phyloP scores from a whole-genome alignment of 1,284 basidiomycete genomes.

The Stygiomarasmius scandens region DNA sequence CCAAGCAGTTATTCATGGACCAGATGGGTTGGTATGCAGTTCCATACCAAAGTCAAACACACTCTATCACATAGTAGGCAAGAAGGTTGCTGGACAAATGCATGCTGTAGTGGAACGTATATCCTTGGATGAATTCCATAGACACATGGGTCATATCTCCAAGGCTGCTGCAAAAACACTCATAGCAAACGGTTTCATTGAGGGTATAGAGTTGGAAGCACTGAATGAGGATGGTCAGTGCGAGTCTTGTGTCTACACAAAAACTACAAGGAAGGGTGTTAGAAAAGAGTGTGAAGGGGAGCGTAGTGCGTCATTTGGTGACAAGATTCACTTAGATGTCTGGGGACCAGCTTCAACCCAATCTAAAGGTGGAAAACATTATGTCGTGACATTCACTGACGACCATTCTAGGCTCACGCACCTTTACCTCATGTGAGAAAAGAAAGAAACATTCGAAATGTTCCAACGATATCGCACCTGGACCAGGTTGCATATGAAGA shows the following conservation, averaged over 20 bases:
- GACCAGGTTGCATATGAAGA: slow-evolving; percentile 11
- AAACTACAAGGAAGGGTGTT: too few species aligned
- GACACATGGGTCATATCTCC: slow-evolving; percentile 21
- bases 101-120: slow-evolving; percentile 2
- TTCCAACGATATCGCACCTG: slow-evolving; percentile 17
- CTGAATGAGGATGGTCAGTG: slow-evolving; percentile 18
- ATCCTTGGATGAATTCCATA: slow-evolving; percentile 16
- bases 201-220: slow-evolving; percentile 14
- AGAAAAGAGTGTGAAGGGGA: slow-evolving; percentile 15
- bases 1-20: slow-evolving; percentile 9
- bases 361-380: slow-evolving; percentile 27
- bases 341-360: slow-evolving; percentile 33
- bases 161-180: slow-evolving; percentile 10
- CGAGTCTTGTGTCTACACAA: slow-evolving; percentile 31
- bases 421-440: slow-evolving; percentile 23
- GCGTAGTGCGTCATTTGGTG: too few species aligned
- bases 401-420: slow-evolving; percentile 22
- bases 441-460: slow-evolving; percentile 21
- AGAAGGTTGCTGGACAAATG: slow-evolving; percentile 6
- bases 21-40: slow-evolving; percentile 6
- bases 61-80: slow-evolving; percentile 7
- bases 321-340: slow-evolving; percentile 19
- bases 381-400: slow-evolving; percentile 28
- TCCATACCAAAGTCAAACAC: slow-evolving; percentile 11
- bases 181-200: slow-evolving; percentile 14